A percentile compares a stretch with the other conserved stretches of the same genome.
Evolutionary conservation across 495 filamentous ascomycete species (phyloP).

Genomic region (Tuber umbilicatum): DNA sequence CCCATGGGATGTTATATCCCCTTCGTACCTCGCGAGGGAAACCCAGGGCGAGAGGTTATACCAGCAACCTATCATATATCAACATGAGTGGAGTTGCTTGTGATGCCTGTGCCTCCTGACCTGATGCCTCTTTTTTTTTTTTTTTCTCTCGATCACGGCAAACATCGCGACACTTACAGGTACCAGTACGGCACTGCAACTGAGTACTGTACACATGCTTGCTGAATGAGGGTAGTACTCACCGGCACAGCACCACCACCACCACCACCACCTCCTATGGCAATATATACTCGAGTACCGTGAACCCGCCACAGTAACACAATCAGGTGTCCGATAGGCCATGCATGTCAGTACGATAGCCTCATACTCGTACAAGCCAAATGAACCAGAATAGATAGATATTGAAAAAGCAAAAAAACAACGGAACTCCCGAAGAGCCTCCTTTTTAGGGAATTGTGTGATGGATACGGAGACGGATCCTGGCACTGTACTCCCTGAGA

Average conservation of each 20-base stretch:
- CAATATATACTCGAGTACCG: background rate
- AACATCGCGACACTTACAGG: background rate
- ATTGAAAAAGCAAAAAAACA: background rate
- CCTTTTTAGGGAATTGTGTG: background rate
- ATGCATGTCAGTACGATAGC: background rate
- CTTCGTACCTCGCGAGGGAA: background rate
- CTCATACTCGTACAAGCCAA: no score
- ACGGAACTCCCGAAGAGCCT: background rate
- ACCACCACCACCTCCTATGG: no score
- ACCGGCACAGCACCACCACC: background rate
- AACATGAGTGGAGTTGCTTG: background rate
- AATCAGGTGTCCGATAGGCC: background rate
- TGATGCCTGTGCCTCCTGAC: background rate
- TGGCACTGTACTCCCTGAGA: background rate
- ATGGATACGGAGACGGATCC: background rate
- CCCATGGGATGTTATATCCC: background rate
- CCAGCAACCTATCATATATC: background rate
- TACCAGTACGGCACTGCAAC: background rate
- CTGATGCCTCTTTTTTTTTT: background rate
- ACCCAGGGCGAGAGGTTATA: background rate
- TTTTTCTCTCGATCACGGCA: background rate
- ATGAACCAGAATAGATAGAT: background rate
- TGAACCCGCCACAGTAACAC: background rate
- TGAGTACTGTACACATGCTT: background rate
- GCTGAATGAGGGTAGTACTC: background rate